Evolutionary conservation across 306 rosid genomes (phyloP).

Genomic region (Acacia crassicarpa): DNA sequence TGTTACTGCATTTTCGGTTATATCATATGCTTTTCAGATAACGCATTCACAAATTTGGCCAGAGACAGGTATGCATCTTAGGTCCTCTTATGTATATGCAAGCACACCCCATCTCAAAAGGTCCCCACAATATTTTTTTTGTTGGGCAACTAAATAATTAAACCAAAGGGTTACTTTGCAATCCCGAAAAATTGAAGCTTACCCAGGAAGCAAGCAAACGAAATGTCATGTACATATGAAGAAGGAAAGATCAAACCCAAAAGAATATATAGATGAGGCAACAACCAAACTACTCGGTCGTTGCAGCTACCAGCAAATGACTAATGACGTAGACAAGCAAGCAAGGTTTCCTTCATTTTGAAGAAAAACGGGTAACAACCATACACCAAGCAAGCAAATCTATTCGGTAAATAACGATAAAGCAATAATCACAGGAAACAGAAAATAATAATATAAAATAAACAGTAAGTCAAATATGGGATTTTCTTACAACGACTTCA

Average conservation of each 20-base stretch:
- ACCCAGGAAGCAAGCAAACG: constrained; percentile 27
- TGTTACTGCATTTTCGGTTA: neutral
- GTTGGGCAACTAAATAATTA: constrained; percentile 11
- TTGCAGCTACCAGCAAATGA: constrained; percentile 48
- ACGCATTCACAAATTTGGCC: neutral
- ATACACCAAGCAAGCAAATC: constrained; percentile 34
- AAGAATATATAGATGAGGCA: neutral
- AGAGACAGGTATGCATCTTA: neutral
- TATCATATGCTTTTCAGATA: neutral
- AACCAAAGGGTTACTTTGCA: constrained; percentile 25
- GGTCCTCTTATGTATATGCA: neutral
- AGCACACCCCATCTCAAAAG: constrained; percentile 4
- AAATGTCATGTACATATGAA: constrained; percentile 17
- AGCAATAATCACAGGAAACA: constrained; percentile 25
- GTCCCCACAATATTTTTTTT: constrained; percentile 5
- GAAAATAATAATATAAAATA: neutral
- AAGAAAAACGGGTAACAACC: constrained; percentile 42
- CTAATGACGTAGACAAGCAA: constrained; percentile 46
- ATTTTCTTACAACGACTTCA: constrained; percentile 59
- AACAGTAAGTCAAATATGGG: neutral
- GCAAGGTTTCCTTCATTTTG: constrained; percentile 33
- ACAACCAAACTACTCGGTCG: constrained; percentile 34
- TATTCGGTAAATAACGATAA: constrained; percentile 48
- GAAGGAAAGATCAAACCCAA: neutral
- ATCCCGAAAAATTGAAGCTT: constrained; percentile 26